Base-by-base conservation (phyloP, 1,284 basidiomycete species). In the Porogramme epimiltina region DNA sequence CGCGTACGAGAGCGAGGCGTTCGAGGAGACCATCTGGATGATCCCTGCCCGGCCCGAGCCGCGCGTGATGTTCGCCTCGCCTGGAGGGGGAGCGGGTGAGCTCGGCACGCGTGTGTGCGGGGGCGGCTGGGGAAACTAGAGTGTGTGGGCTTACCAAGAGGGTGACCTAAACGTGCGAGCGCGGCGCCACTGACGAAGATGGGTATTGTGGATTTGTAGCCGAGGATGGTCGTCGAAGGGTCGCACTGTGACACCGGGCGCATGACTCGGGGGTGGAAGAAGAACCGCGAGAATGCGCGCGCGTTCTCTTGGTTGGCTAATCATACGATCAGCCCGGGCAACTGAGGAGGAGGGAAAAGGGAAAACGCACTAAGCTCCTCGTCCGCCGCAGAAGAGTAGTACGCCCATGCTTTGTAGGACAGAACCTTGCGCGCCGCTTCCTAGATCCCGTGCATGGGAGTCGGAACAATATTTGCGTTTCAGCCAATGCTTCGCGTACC, bases 161-260 rank as follows among this genome's bases (percentile, higher is more conserved):
- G 94, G 66, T 97, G 94, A 1, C 93, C 93, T 3, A 96, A 78
- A 63, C 89, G 89, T n/a, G 93, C 93, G 58, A 95, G 84, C 4
- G 93, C 94, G 20, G 89, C 90, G 13, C 89, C 92, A 41, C 85
- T 86, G 43, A 93, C 91, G 70, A 94, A 95, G 16, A 95, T 75
- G 0, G 93, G 93, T 52, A 94, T 80, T 1, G 82, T 77, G n/a
- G 86, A 85, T 46, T 77, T 76, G 66, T 80, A 81, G 6, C 91
- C 91, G 43, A 95, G 78, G 55, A 95, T 87, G 8, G 77, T 84
- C 1, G 91, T 93, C 0, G 84, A 85, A 3, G 87, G 80, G 69
- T 93, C 86, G 49, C 87, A 86, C 42, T 76, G 65, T 5, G 81
- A 80, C 19, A 95, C 83, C 6, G 82, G 74, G 22, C 82, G 80